Percentiles rank a stretch among this genome's conserved stretches.
These are phyloP conservation scores for Macadamia tetraphylla DNA, from an alignment of 164 flowering plant species.

Conservation along the genomic window DNA sequence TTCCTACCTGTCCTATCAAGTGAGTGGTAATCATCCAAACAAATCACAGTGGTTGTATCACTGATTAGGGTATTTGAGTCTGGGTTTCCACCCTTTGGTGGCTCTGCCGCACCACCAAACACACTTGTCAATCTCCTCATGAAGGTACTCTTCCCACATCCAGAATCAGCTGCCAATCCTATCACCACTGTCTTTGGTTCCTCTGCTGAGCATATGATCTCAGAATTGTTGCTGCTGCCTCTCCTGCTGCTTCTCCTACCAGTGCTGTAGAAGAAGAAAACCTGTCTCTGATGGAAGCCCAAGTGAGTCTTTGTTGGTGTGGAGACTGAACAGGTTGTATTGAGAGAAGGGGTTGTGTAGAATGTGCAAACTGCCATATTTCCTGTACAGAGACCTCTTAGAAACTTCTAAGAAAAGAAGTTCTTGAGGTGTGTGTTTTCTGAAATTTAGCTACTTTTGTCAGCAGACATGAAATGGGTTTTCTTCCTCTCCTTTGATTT, in stretches of 20 bases:
- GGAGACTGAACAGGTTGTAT: slow-evolving; percentile 43
- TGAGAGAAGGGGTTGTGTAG: slow-evolving; percentile 53
- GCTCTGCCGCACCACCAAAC: slow-evolving; percentile 95
- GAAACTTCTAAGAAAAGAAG: slow-evolving; percentile 2
- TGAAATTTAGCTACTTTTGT: not conserved
- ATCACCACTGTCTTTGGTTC: slow-evolving; percentile 67
- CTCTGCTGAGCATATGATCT: slow-evolving; percentile 55
- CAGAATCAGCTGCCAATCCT: slow-evolving; percentile 96
- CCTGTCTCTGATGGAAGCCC: slow-evolving; percentile 43
- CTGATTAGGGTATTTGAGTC: slow-evolving; percentile 95
- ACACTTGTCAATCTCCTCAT: slow-evolving; percentile 96
- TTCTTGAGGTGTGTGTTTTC: slow-evolving; percentile 8
- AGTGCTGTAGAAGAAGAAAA: slow-evolving; percentile 42
- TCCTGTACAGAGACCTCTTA: not conserved
- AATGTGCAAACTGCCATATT: slow-evolving; percentile 64
- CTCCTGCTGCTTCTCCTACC: slow-evolving; percentile 23
- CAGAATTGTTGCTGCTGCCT: slow-evolving; percentile 6
- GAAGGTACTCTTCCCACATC: slow-evolving; percentile 97
- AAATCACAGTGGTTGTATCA: slow-evolving; percentile 93
- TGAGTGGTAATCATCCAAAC: slow-evolving; percentile 93
- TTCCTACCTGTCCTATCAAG: slow-evolving; percentile 91
- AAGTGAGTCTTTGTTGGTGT: slow-evolving; percentile 43
- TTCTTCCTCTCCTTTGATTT: no score
- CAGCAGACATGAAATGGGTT: no score
- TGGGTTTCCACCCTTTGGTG: slow-evolving; percentile 94